These are phyloP conservation scores for Pugionium dolabratum DNA, from an alignment of 345 rosid species.

Conservation along the genomic window DNA sequence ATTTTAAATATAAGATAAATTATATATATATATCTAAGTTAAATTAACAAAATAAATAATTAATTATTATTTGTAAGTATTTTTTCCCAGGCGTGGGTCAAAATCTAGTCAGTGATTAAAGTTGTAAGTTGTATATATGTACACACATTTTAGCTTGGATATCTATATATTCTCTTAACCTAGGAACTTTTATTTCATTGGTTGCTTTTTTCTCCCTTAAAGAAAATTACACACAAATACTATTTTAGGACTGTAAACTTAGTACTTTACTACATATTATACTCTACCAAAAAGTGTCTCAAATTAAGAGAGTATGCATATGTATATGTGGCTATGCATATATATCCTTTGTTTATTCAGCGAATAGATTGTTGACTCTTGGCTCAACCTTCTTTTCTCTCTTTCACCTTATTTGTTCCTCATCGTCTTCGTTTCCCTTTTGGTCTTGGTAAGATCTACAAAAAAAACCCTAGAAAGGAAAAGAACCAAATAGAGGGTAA, in stretches of 20 bases:
- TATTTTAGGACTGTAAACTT: constrained; percentile 30
- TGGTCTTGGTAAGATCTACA: constrained; percentile 35
- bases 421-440: constrained; percentile 38
- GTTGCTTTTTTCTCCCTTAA: constrained; percentile 14
- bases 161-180: constrained; percentile 27
- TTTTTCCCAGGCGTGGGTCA: no score
- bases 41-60: no score
- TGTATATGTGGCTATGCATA: constrained; percentile 14
- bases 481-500: constrained; percentile 24
- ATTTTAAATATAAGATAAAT: no score
- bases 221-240: constrained; percentile 4
- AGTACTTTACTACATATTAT: constrained; percentile 17
- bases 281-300: constrained; percentile 34
- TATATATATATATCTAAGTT: no score
- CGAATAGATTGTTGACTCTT: constrained; percentile 49
- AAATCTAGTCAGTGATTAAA: constrained; percentile 1
- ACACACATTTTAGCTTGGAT: constrained; percentile 9
- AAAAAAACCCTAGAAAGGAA: constrained; percentile 41
- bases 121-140: not conserved
- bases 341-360: constrained; percentile 39
- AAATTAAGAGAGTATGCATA: constrained; percentile 16
- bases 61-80: no score
- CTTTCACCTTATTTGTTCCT: constrained; percentile 34
- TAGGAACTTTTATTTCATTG: constrained; percentile 37
- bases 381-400: constrained; percentile 36